Evolutionary conservation across 805 yeast species (phyloP), one percentile per base, ranked within the genome.

Genomic region (Wickerhamiella nectarea): DNA sequence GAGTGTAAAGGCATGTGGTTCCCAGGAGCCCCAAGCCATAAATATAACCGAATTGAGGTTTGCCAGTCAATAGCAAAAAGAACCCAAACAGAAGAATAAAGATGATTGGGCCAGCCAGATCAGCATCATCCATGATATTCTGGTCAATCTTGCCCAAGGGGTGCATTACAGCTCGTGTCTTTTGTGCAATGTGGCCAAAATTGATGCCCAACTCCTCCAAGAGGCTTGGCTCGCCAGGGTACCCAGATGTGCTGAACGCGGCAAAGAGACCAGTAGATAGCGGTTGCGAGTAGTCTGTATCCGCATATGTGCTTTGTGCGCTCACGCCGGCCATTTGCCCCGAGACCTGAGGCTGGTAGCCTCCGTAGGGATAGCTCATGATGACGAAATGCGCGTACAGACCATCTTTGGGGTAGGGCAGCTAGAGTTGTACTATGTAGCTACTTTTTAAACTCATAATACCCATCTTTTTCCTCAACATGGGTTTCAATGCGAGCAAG

Each of bases 11-110:
- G 25, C 94, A 76, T 12, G 84, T 58, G 1, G 94, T 80, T 14
- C 98, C 98, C 53, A 89, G 77, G 35, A 91, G 64, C 0, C 95
- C 97, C 34, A 91, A 94, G 33, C 98, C 97, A 57, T 91, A 91
- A 40, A 91, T 82, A 61, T 91, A 91, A 2, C 97, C 97, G 59
- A 91, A 91, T 60, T 91, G 97, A 12, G 89, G 82, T 60, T 89
- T 91, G 4, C 98, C 97, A 1, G 94, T 59, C 26, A 87, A 68
- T 41, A 89, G 65, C 43, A 91, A 66, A 48, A 80, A 75, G 0
- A 86, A 72, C 17, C 95, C 98, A 58, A 89, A 89, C 45, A 85
- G 62, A 42, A 91, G 66, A 56, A 89, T 89, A 61, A 89, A 91
- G 34, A 91, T 65, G 25, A 91, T 69, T 1, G 98, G 98, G 1